These are phyloP conservation scores for Nepenthes gracilis DNA, from an alignment of 148 eudicot genomes.

Conservation along the genomic window DNA sequence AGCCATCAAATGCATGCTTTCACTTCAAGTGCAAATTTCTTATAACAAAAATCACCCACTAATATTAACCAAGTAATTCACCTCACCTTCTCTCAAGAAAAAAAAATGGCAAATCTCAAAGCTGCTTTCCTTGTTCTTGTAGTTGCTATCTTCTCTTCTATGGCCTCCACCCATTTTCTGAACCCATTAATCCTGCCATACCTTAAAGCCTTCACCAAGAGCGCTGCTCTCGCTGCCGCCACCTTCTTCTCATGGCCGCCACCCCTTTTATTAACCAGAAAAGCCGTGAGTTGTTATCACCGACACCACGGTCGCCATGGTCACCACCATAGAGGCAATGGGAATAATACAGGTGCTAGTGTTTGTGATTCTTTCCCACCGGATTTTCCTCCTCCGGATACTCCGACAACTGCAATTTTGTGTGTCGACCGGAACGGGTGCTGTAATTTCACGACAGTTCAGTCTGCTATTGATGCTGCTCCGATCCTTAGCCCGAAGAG, in stretches of 20 bases:
- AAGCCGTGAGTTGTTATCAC: conserved; percentile 12
- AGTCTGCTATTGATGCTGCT: conserved; percentile 70
- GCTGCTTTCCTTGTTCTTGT: conserved; percentile 18
- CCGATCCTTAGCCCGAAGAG: conserved; percentile 45
- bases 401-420: conserved; percentile 38
- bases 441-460: conserved; percentile 76
- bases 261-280: background rate
- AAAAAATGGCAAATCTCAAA: conserved; percentile 19
- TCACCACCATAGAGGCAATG: conserved; percentile 2
- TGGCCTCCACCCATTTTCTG: conserved; percentile 17
- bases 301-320: conserved; percentile 18
- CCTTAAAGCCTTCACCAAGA: conserved; percentile 6
- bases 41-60: background rate
- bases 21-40: conserved; percentile 48
- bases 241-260: too few relatives aligned
- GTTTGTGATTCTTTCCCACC: conserved; percentile 70
- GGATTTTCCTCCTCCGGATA: conserved; percentile 59
- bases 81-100: conserved; percentile 6
- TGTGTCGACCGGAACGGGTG: conserved; percentile 93
- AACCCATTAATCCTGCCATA: conserved; percentile 2
- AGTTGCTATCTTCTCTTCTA: conserved; percentile 33
- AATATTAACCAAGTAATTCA: background rate
- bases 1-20: conserved; percentile 45
- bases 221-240: background rate
- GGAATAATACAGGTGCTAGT: background rate